Percentiles rank a stretch among this genome's conserved stretches.
phyloP scores from a whole-genome alignment of 768 basidiomycete genomes.

The Kwoniella heveanensis region DNA sequence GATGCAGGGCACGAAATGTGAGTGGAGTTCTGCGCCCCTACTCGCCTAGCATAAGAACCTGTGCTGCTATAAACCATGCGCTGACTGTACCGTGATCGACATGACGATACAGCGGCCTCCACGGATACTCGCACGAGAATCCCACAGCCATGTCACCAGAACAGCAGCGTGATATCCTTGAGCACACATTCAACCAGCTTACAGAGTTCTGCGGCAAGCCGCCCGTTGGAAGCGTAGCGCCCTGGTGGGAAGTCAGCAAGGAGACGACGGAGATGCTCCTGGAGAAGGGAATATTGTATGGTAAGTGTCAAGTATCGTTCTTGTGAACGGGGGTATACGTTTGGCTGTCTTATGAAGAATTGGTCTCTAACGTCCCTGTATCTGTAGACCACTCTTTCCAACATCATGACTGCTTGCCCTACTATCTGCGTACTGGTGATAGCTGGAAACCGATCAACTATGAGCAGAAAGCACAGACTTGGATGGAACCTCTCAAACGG shows the following conservation, averaged over 20 bases:
- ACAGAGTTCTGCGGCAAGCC: constrained; percentile 65
- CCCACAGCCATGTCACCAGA: constrained; percentile 64
- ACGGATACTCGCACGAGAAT: constrained; percentile 76
- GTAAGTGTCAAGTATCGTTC: too few relatives aligned
- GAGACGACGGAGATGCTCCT: constrained; percentile 68
- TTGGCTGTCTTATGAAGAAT: too few relatives aligned
- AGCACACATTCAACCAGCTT: constrained; percentile 67
- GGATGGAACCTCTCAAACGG: constrained; percentile 73
- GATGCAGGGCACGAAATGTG: constrained; percentile 74
- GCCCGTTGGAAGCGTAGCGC: constrained; percentile 61
- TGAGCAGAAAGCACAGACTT: constrained; percentile 63
- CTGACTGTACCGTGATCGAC: too few relatives aligned
- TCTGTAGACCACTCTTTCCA: constrained; percentile 62
- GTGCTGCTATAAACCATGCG: too few relatives aligned
- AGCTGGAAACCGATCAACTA: constrained; percentile 75
- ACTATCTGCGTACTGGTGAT: constrained; percentile 70
- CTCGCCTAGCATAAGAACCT: too few relatives aligned
- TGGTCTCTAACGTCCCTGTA: too few relatives aligned
- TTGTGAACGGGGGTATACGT: too few relatives aligned
- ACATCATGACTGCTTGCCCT: constrained; percentile 66
- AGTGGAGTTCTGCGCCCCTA: constrained; percentile 6
- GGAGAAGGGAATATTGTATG: constrained; percentile 74
- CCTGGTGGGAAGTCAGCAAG: constrained; percentile 78
- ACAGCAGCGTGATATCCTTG: constrained; percentile 72
- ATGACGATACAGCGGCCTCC: constrained; percentile 59